Evolutionary conservation across 176 grass and related monocot species (phyloP).

Genomic region (Calamus simplicifolius): DNA sequence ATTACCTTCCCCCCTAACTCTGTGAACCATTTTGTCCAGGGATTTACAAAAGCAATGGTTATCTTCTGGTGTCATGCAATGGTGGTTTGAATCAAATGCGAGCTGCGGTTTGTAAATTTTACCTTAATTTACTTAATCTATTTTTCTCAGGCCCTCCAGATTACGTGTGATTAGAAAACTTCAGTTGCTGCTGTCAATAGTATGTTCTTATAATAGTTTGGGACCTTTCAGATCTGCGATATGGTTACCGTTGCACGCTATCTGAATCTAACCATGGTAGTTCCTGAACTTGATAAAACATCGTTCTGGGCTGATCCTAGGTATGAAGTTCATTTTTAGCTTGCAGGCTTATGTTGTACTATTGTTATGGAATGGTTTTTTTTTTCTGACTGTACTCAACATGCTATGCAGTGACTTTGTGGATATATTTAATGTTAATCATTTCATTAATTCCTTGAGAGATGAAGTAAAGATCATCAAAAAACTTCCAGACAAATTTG

Average conservation of each 20-base stretch:
- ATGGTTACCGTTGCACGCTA: constrained; percentile 86
- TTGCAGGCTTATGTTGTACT: neutral
- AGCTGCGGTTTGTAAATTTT: constrained; percentile 55
- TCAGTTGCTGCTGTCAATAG: neutral
- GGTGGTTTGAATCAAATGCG: constrained; percentile 97
- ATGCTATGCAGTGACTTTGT: constrained; percentile 59
- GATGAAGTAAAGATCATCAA: constrained; percentile 87
- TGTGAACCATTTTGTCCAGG: constrained; percentile 26
- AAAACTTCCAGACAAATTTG: constrained; percentile 70
- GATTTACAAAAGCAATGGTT: constrained; percentile 84
- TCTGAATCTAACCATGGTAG: constrained; percentile 87
- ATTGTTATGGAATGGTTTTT: no score
- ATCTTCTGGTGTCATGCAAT: constrained; percentile 82
- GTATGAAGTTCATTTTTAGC: constrained; percentile 27
- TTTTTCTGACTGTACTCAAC: no score
- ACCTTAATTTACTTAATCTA: constrained; percentile 4
- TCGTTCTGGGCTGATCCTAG: constrained; percentile 99
- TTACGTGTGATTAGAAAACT: no score
- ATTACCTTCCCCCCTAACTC: neutral
- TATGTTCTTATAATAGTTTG: constrained; percentile 18
- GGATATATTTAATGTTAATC: constrained; percentile 84
- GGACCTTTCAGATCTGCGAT: constrained; percentile 60
- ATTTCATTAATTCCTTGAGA: constrained; percentile 93
- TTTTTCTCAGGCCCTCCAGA: neutral
- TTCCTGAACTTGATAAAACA: constrained; percentile 95